A percentile compares a stretch with the other conserved stretches of the same genome.
Evolutionary conservation across 305 asterid genomes (phyloP).

Genomic region (Rubia balearica): DNA sequence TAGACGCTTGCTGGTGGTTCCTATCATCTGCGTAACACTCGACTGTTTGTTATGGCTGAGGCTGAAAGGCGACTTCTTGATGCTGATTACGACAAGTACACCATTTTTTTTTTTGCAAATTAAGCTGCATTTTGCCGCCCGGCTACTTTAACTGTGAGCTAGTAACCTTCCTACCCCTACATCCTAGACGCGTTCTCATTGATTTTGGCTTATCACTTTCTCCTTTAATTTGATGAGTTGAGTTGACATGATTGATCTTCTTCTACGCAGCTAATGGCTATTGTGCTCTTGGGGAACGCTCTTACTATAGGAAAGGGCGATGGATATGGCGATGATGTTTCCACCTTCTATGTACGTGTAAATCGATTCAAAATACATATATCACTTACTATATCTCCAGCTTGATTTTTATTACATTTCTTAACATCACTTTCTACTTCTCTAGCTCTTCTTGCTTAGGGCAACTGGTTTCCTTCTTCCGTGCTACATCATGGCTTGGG

Average conservation of each 20-base stretch:
- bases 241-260: not conserved
- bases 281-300: conserved; percentile 43
- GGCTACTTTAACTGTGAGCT: conserved; percentile 40
- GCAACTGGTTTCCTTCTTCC: conserved; percentile 49
- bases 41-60: conserved; percentile 39
- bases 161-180: not conserved
- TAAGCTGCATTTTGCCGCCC: conserved; percentile 50
- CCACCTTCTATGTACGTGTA: conserved; percentile 42
- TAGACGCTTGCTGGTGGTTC: conserved; percentile 44
- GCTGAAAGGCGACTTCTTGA: conserved; percentile 42
- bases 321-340: conserved; percentile 38
- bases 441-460: conserved; percentile 43
- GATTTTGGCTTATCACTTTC: not conserved
- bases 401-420: not conserved
- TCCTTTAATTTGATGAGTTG: not conserved
- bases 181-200: not conserved
- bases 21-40: conserved; percentile 36
- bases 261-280: conserved; percentile 40
- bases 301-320: conserved; percentile 35
- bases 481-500: conserved; percentile 48
- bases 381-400: not conserved
- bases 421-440: conserved; percentile 12
- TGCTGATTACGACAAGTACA: conserved; percentile 42
- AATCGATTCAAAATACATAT: not conserved
- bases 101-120: conserved; percentile 39